Evolutionary conservation across 345 rosid genomes (phyloP), one percentile per base, ranked within the genome.

Genomic region (Salix suchowensis): DNA sequence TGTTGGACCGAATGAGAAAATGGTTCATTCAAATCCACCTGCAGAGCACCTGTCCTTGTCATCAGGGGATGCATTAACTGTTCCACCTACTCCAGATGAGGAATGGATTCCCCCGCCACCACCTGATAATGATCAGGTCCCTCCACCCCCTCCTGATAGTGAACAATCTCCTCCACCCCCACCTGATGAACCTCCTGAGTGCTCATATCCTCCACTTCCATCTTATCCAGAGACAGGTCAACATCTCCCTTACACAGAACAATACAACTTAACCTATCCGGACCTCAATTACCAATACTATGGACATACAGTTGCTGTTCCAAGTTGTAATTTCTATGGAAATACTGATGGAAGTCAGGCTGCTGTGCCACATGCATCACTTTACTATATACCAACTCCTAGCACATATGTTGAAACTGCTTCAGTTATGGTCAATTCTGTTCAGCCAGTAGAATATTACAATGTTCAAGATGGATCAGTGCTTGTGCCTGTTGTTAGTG

Each of bases 91-190:
- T 77, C 93, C 92, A 8, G 87, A 89, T 50, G 95, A 93, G 67
- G 97, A 93, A 80, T 92, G 98, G 97, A 84, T 93, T 83, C 99
- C 98, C 9, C 97, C 98, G 36, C 94, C 90, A 2, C 99, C 99
- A 0, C 91, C 96, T 78, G 97, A 93, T 76, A 85, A 78, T 78
- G 95, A 94, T 66, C 87, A 78, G 77, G 82, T 86, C 78, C 98
- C 96, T 65, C 98, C 96, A 36, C 98, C 94, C 4, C 97, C 97
- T 76, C 97, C 94, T 48, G 91, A 90, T 61, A 77, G 71, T 76
- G 90, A 83, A 28, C 88, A 78, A 54, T 72, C 72, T 76, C 90
- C 86, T 79, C 86, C 87, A 71, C 86, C 84, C 30, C 83, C 90
- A 26, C 87, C 92, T 11, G 90, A 89, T 72, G 97, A 92, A 67